Conservation (phyloP, 2,329 filamentous ascomycete genomes). For the Aspergillus carbonarius region DNA sequence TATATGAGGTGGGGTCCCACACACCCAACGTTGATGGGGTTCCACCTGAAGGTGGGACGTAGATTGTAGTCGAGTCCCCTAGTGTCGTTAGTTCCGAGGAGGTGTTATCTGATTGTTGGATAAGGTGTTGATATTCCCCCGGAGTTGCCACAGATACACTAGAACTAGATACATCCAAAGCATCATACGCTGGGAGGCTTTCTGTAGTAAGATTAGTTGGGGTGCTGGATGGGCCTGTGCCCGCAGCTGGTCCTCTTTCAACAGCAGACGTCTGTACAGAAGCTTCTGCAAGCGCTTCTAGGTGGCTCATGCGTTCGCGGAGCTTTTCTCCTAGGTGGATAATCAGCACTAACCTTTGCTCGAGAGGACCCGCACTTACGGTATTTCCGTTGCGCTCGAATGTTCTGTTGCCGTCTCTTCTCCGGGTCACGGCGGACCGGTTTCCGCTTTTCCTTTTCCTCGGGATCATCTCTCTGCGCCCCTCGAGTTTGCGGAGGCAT, state of each 20-base stretch:
- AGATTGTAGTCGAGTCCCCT: background rate
- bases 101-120: background rate
- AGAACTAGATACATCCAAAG: background rate
- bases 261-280: background rate
- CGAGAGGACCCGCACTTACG: constrained; percentile 10
- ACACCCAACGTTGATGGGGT: background rate
- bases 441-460: constrained; percentile 17
- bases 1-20: background rate
- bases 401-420: constrained; percentile 23
- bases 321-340: constrained; percentile 16
- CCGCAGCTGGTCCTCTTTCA: background rate
- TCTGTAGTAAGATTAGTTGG: background rate
- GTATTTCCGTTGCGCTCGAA: constrained; percentile 23
- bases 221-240: background rate
- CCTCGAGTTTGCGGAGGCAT: constrained; percentile 9
- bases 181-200: background rate
- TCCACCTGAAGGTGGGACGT: background rate
- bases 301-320: constrained; percentile 14
- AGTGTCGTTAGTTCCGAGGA: background rate
- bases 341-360: background rate
- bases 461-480: background rate
- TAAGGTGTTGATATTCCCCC: background rate
- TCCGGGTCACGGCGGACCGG: constrained; percentile 25
- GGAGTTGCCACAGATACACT: background rate
- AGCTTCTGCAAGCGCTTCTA: constrained; percentile 16